Evolutionary conservation across 2,329 filamentous ascomycete species (phyloP), one percentile per base, ranked within the genome.

Genomic region (Epichloe bromicola): DNA sequence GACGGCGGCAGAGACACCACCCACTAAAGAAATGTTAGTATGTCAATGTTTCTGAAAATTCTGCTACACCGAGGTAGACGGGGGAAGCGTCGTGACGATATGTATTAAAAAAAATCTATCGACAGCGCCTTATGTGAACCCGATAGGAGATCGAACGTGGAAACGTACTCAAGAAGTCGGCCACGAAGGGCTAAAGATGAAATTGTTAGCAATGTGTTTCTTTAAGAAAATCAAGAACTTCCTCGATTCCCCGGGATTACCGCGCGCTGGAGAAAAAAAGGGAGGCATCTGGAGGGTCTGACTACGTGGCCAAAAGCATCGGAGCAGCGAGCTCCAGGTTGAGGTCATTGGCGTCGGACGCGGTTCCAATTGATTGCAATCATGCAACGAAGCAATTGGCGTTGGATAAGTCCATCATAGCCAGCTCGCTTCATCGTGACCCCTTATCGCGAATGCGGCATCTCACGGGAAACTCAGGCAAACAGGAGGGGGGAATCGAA

Each of bases 1-100:
- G 85, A 98, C 90, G 75, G 93, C 93, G 75, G 93, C 93, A 70
- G 93, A 96, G 65, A 98, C 86, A 96, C 93, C 93, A 86, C 93
- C 93, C 93, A 98, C 89, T 95, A 65, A 69, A 65, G 10, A 41
- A 11, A 48, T 6, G 54, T 62, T 46, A 60, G 57, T 53, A 44
- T 19, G 6, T 39, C 33, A n/a, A 17, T 23, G n/a, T 30, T 47
- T 43, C 38, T 11, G 39, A 42, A 53, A 50, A 46, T 14, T 50
- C 41, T 47, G 49, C 33, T 52, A 15, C 54, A 43, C 40, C 34
- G 20, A 34, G n/a, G 33, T 8, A 37, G 10, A 23, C 34, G 26
- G 15, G 15, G 12, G n/a, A 14, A 15, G 14, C 5, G 7, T 20
- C 17, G 23, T 36, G 47, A 52, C 7, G 19, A 34, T 41, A 11